Percentiles rank a stretch among this genome's conserved stretches.
Conservation (phyloP, 108 stramenopile genomes). For the Nitzschia putrida region DNA sequence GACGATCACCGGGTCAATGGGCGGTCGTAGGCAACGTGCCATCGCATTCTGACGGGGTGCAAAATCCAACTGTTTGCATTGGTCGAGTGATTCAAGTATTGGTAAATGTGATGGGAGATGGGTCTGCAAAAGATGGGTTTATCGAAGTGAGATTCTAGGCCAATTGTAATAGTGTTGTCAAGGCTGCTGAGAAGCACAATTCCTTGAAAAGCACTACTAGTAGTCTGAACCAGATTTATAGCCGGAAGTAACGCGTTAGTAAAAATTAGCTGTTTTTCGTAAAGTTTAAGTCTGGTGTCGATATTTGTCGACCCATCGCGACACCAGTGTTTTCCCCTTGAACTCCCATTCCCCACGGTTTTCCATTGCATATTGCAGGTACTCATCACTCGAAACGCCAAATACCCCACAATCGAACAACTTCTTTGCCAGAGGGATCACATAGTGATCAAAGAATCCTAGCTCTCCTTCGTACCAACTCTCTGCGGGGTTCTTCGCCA, state of each 20-base stretch:
- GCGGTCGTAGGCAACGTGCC: slow-evolving; percentile 62
- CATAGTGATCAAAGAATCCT: slow-evolving; percentile 18
- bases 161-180: too few species aligned
- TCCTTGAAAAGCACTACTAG: too few species aligned
- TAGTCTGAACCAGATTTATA: background rate
- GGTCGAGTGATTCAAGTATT: slow-evolving; percentile 55
- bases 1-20: slow-evolving; percentile 46
- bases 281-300: background rate
- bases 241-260: background rate
- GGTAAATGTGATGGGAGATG: slow-evolving; percentile 48
- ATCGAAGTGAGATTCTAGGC: slow-evolving; percentile 32
- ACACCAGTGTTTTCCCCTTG: slow-evolving; percentile 9
- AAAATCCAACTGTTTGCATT: slow-evolving; percentile 13
- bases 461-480: slow-evolving; percentile 25
- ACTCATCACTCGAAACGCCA: slow-evolving; percentile 28
- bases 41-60: slow-evolving; percentile 15
- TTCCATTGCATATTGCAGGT: slow-evolving; percentile 13
- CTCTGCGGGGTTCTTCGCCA: slow-evolving; percentile 17
- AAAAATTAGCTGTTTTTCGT: background rate
- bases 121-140: slow-evolving; percentile 46
- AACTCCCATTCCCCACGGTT: slow-evolving; percentile 14
- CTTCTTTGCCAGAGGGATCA: slow-evolving; percentile 27
- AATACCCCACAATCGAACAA: slow-evolving; percentile 23
- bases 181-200: too few species aligned
- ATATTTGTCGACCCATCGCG: background rate